Base-by-base conservation (phyloP, 1,284 basidiomycete species). In the Neotropicomus parvogracilis region DNA sequence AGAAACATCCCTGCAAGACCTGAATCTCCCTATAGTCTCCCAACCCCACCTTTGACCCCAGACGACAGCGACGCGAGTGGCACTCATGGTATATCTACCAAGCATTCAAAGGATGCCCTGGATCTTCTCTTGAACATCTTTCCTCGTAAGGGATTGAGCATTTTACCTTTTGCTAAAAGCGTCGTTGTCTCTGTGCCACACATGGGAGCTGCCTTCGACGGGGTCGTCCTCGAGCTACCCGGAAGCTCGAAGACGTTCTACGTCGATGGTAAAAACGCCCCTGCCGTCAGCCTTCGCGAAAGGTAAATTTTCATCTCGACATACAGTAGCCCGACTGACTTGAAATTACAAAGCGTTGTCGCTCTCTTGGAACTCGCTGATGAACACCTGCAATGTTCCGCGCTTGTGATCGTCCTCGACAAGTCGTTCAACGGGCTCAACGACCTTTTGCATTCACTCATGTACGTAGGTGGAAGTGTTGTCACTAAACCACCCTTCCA, bases 301-400 rank as follows among this genome's bases (percentile, higher is more conserved):
- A 90, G 88, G 87, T 88, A 54, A 34, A 29, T 40, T 34, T 45
- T 49, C 37, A 17, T 42, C 34, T 53, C 49, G 41, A 40, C 28
- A 21, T 27, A n/a, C 37, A 19, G 14, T 14, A 21, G 21, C 36
- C 21, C 6, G 6, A 21, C 52, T 53, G 34, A 52, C 36, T 40
- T 54, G 45, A 54, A 20, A 16, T 46, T 12, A 3, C 52, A 13
- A 46, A 91, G 88, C 65, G 83, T 91, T 58, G 87, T 91, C 32
- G 88, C 88, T 41, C 74, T 91, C 32, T 71, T 91, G 54, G 88
- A 91, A 60, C 74, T 91, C 24, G 88, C 88, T 46, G 85, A 88
- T 64, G 88, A 91, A 66, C 80, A 78, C 52, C 73, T 91, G 32
- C 75, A 77, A 59, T 90, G 88, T 64, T 78, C 77, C 37, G 82